phyloP scores from a whole-genome alignment of 2,329 filamentous ascomycete genomes.

The Myriosclerotinia scirpicola region DNA sequence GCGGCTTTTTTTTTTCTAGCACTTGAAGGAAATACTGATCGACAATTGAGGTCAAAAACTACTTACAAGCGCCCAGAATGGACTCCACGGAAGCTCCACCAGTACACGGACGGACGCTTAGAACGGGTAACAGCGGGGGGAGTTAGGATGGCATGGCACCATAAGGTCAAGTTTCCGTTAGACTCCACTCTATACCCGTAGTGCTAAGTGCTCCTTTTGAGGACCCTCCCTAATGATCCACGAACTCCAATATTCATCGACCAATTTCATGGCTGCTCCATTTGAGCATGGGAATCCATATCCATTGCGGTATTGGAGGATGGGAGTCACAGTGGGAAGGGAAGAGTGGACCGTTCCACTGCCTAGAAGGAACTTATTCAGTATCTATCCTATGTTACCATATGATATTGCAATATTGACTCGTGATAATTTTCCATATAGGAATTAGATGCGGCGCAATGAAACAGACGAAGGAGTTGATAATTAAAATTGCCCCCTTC shows the following conservation, averaged over 20 bases:
- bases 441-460: neutral
- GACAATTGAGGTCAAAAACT: neutral
- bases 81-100: neutral
- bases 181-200: neutral
- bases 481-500: neutral
- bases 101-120: neutral
- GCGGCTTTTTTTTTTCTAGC: neutral
- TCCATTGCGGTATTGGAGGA: neutral
- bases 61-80: constrained; percentile 1
- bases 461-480: constrained; percentile 7
- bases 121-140: neutral
- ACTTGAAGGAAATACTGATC: constrained; percentile 2
- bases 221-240: neutral
- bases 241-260: neutral
- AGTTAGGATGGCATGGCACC: neutral
- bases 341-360: constrained; percentile 2
- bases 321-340: constrained; percentile 12
- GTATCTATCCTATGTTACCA: neutral
- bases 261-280: neutral
- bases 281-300: neutral
- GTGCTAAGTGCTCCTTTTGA: neutral
- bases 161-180: neutral
- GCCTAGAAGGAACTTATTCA: constrained; percentile 1
- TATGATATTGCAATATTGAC: constrained; percentile 6
- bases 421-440: neutral